Conservation (phyloP, 768 basidiomycete species). For the Asterophora parasitica region DNA sequence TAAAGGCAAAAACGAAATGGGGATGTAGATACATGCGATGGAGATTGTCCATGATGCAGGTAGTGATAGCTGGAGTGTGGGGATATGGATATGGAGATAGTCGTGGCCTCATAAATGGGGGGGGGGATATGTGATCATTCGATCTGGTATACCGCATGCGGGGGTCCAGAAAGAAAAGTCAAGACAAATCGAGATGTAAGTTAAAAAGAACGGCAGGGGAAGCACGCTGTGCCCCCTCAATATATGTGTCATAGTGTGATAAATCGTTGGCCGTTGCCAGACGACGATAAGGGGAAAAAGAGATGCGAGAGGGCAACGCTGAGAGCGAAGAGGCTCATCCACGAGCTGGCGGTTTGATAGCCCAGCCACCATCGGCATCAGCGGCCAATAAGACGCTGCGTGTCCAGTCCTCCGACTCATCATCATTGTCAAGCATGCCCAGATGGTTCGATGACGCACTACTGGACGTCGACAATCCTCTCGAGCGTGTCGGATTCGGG, state of each 20-base stretch:
- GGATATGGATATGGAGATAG: constrained; percentile 2
- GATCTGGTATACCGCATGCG: background rate
- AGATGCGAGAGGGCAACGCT: background rate
- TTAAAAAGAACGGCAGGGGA: background rate
- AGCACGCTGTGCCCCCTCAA: constrained; percentile 6
- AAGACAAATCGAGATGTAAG: background rate
- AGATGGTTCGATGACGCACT: constrained; percentile 42
- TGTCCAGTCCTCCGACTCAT: constrained; percentile 66
- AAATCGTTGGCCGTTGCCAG: constrained; percentile 3
- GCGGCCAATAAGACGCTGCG: constrained; percentile 70
- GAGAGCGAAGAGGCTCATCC: background rate
- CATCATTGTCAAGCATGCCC: constrained; percentile 42
- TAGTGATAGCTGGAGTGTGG: background rate
- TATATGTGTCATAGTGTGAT: background rate
- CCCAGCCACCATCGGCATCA: constrained; percentile 38
- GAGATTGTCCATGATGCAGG: constrained; percentile 2
- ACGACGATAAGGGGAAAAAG: background rate
- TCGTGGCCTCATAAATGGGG: too few species aligned
- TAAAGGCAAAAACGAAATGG: background rate
- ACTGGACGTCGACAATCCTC: constrained; percentile 25
- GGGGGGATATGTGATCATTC: background rate
- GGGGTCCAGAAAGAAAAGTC: background rate
- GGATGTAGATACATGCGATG: constrained; percentile 6
- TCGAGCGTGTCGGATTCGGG: constrained; percentile 18
- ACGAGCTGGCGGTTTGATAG: background rate